Base-by-base conservation (phyloP, 108 stramenopile species). In the Mediolabrus comicus region DNA sequence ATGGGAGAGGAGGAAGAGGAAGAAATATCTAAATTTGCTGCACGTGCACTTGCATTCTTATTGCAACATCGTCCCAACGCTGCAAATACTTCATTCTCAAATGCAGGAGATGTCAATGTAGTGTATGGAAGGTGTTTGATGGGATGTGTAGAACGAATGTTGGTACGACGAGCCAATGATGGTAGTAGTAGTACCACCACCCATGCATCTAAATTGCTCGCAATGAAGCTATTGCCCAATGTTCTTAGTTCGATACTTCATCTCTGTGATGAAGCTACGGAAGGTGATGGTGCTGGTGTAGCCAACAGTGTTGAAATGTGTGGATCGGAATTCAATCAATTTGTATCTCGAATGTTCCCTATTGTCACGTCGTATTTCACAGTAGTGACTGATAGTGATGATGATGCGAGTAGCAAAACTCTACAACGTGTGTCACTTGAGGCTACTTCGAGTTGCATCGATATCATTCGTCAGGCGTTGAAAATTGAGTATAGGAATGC, bases 21-120 rank as follows among this genome's bases (percentile, higher is more conserved):
- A 35, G 67, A 76, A 22, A 17, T 81, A 28, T 55, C 79, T 19
- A 65, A 63, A 19, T 83, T 86, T 67, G 77, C 86, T n/a, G 65
- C 84, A 0, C 71, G 87, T n/a, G 76, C 85, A 14, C 57, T 87
- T 22, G 86, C 90, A 5, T 87, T 74, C 52, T 65, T 88, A 33
- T 59, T 88, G 7, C 86, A 87, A 43, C 65, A 71, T 38, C 68
- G 82, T 39, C 84, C 86, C 9, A 69, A 60, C 31, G 31, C 69
- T n/a, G 59, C 79, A 27, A 70, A 80, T 39, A 70, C 73, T 30
- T 82, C 74, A 31, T 80, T 12, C 17, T 62, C 35, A 30, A 64
- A 30, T 19, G 67, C 14, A 63, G 83, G 29, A 52, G 77, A 52
- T 59, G 56, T 76, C 17, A 69, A 36, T 58, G 72, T 68, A 14